Evolutionary conservation across 2,329 filamentous ascomycete genomes (phyloP).

Genomic region (Fusarium lateritium): DNA sequence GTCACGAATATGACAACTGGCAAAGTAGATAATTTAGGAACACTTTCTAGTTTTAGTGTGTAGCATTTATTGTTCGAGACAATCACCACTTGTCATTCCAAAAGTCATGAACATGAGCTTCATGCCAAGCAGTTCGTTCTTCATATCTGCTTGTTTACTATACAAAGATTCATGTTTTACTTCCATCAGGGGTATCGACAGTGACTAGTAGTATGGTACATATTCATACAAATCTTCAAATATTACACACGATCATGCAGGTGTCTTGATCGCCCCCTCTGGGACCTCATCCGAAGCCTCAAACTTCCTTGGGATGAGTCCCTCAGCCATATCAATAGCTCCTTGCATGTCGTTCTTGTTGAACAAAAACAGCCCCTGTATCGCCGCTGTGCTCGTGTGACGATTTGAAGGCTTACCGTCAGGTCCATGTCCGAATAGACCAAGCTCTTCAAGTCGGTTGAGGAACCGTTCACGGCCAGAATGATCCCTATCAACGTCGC

Average conservation of each 20-base stretch:
- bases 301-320: slow-evolving; percentile 71
- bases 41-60: not conserved
- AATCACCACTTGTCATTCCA: not conserved
- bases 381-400: slow-evolving; percentile 86
- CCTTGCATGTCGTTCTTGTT: slow-evolving; percentile 94
- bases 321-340: slow-evolving; percentile 84
- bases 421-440: slow-evolving; percentile 74
- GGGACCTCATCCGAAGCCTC: slow-evolving; percentile 61
- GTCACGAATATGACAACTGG: not conserved
- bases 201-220: slow-evolving; percentile 31
- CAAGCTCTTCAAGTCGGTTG: slow-evolving; percentile 75
- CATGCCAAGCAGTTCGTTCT: not conserved
- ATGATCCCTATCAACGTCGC: slow-evolving; percentile 79
- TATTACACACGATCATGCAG: slow-evolving; percentile 49
- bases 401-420: slow-evolving; percentile 63
- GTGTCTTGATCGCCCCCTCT: slow-evolving; percentile 60
- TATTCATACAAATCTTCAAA: slow-evolving; percentile 24
- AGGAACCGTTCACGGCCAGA: slow-evolving; percentile 78
- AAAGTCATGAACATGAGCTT: not conserved
- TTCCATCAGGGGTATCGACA: slow-evolving; percentile 40
- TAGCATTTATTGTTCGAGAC: not conserved
- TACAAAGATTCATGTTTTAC: slow-evolving; percentile 12
- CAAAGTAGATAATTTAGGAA: not conserved
- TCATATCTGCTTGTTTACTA: slow-evolving; percentile 9
- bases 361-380: slow-evolving; percentile 95